Evolutionary conservation across 805 yeast genomes (phyloP).

Genomic region (Wickerhamiella dianesei): DNA sequence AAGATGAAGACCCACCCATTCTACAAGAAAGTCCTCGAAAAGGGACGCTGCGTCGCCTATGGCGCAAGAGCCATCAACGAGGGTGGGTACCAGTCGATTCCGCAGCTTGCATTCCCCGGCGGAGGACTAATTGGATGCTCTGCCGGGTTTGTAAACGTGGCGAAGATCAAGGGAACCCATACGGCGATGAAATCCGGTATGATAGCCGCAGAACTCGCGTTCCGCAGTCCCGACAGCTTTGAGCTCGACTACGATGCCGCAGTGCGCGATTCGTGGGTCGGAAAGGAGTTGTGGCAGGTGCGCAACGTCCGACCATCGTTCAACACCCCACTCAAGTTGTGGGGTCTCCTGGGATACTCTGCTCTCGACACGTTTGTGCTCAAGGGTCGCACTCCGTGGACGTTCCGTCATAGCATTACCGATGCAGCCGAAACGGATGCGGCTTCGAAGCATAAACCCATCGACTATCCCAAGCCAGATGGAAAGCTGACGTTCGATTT

Average conservation of each 20-base stretch:
- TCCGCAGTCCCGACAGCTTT: conserved; percentile 32
- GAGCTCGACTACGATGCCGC: conserved; percentile 43
- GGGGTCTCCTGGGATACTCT: conserved; percentile 73
- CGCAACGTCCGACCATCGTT: conserved; percentile 92
- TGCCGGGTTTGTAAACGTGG: conserved; percentile 95
- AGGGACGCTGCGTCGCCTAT: conserved; percentile 86
- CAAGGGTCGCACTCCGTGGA: conserved; percentile 77
- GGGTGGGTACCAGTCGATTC: conserved; percentile 92
- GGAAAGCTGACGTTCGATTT: conserved; percentile 85
- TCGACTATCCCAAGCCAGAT: conserved; percentile 91
- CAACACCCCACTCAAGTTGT: conserved; percentile 53
- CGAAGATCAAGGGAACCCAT: conserved; percentile 94
- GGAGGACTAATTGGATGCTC: conserved; percentile 90
- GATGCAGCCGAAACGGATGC: conserved; percentile 61
- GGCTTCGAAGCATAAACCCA: conserved; percentile 55
- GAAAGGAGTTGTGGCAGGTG: conserved; percentile 67
- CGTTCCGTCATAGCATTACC: conserved; percentile 48
- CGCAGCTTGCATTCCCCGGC: conserved; percentile 85
- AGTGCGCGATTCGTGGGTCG: conserved; percentile 70
- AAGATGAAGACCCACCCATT: conserved; percentile 84
- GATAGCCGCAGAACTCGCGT: conserved; percentile 82
- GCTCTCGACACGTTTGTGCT: conserved; percentile 72
- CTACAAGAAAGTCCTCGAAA: conserved; percentile 57
- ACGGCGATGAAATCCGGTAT: conserved; percentile 95
- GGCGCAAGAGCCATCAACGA: conserved; percentile 96